Conservation (phyloP, 148 eudicot species). For the Fallopia convolvulus region DNA sequence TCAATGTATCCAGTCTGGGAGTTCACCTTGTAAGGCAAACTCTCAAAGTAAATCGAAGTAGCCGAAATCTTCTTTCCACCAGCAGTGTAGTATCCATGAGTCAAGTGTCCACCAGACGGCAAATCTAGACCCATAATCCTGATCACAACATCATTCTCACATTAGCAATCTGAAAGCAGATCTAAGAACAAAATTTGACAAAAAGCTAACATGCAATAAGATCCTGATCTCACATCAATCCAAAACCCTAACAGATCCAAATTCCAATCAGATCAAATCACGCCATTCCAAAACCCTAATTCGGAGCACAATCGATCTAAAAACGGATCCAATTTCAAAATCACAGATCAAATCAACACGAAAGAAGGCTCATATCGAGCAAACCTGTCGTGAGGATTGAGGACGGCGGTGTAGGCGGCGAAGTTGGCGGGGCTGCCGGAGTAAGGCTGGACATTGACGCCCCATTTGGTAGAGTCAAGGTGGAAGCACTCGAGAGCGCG, state of each 20-base stretch:
- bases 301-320: too few relatives aligned
- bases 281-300: too few relatives aligned
- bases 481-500: conserved; percentile 56
- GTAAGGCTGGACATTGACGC: conserved; percentile 86
- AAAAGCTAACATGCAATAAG: background rate
- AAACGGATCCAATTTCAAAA: background rate
- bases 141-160: background rate
- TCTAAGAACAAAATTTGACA: background rate
- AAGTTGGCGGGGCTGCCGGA: conserved; percentile 74
- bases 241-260: conserved; percentile 1
- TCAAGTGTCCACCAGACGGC: conserved; percentile 86
- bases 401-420: conserved; percentile 80
- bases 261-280: background rate
- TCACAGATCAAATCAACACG: background rate
- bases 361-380: background rate
- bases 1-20: conserved; percentile 70
- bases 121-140: conserved; percentile 83
- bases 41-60: conserved; percentile 91
- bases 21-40: conserved; percentile 91
- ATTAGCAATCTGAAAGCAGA: conserved; percentile 1
- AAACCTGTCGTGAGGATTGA: conserved; percentile 65
- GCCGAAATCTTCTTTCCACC: conserved; percentile 87
- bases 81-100: conserved; percentile 87
- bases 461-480: conserved; percentile 65
- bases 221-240: background rate